Base-by-base conservation (phyloP, 169 alveolate species). In the Eimeria zaria region DNA sequence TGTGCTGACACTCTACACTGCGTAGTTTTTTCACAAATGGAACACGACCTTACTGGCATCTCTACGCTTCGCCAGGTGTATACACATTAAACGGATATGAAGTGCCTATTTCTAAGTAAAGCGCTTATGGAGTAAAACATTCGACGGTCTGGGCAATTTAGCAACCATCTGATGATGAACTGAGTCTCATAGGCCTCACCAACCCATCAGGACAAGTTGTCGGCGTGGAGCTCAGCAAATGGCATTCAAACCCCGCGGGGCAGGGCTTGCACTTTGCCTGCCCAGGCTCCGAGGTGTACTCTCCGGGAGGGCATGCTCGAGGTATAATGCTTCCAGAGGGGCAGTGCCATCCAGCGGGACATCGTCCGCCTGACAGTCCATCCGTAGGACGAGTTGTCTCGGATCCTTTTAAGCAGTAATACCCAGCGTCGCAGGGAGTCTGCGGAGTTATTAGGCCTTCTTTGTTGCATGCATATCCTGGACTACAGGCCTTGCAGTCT, bases 331-430 rank as follows among this genome's bases (percentile, higher is more conserved):
- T 69, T 39, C 95, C 95, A 36, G 39, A 36, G 0, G 95, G 95
- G 69, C 95, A 90, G 44, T 53, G 74, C 88, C 88, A 90, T n/a
- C 95, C 95, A 46, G 95, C 89, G 1, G 95, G 95, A 41, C 95
- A 90, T 46, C 24, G 14, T 9, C 81, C 80, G 2, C 95, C 95
- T 53, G 89, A 51, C 36, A 90, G 46, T 4, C 95, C 95, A 39
- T 90, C 89, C 33, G 89, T 74, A 6, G 95, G 95, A 51, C 51
- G 83, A 18, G 89, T 22, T 9, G 51, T 73, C 16, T 60, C 48
- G 27, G 95, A 48, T 36, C 88, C 84, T 55, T 71, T 58, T 36
- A 90, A 85, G 58, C 95, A 90, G 51, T 90, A 90, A 41, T 73
- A 90, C 46, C 95, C 95, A 48, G 95, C 60, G 22, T 76, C 89